These are phyloP conservation scores for Arctium lappa DNA, from an alignment of 129 eudicot species.

Conservation along the genomic window DNA sequence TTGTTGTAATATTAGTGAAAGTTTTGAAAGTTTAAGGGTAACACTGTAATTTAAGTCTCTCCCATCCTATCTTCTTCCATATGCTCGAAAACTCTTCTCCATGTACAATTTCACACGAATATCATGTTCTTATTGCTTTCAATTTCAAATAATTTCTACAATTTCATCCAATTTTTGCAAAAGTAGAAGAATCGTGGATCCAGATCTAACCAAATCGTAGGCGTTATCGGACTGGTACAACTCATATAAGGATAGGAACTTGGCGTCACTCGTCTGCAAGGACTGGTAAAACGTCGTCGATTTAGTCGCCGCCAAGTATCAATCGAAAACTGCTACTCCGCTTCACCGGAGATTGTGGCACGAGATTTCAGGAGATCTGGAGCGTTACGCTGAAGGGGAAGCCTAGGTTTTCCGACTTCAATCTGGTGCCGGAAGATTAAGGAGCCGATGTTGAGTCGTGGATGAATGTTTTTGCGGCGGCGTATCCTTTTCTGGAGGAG, in stretches of 20 bases:
- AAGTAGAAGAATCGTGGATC: constrained; percentile 29
- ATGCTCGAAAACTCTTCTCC: neutral
- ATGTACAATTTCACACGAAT: neutral
- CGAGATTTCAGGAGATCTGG: constrained; percentile 66
- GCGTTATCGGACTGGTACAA: constrained; percentile 53
- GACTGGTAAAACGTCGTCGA: constrained; percentile 76
- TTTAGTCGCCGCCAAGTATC: constrained; percentile 56
- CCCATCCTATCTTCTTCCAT: too few species aligned
- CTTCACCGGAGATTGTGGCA: constrained; percentile 65
- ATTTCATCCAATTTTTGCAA: neutral
- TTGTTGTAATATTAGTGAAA: too few species aligned
- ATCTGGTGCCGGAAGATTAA: constrained; percentile 73
- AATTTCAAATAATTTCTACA: neutral
- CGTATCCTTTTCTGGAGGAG: constrained; percentile 80
- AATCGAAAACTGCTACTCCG: constrained; percentile 73
- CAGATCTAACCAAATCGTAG: constrained; percentile 16
- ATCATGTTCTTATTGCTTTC: neutral
- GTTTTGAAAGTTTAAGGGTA: too few species aligned
- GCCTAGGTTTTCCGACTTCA: constrained; percentile 78
- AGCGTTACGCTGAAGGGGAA: constrained; percentile 73
- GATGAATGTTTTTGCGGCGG: constrained; percentile 56
- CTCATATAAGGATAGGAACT: constrained; percentile 58
- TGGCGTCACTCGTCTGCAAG: constrained; percentile 70
- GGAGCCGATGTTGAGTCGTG: constrained; percentile 72
- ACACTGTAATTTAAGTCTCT: too few species aligned